Base-by-base conservation (phyloP, 2,329 filamentous ascomycete genomes). In the Fusarium goolgardi region DNA sequence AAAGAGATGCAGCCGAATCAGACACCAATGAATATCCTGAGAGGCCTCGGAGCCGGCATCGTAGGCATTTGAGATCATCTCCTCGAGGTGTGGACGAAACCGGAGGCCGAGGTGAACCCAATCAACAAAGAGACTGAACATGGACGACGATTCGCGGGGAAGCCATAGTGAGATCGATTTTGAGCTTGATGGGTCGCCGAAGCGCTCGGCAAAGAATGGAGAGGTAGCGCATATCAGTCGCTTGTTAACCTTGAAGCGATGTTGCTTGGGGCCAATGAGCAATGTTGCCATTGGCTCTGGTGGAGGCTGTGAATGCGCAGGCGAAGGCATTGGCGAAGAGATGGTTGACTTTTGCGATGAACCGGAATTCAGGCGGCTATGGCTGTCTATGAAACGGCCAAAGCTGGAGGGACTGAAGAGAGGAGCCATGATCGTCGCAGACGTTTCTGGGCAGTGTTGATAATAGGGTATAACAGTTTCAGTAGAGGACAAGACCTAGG, bases 1-100 rank as follows among this genome's bases (percentile, higher is more conserved):
- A 75, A 88, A 88, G 52, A 88, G 79, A 70, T 88, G 86, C 15
- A 88, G 78, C 35, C 82, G 82, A 54, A 88, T 83, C 9, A 88
- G 79, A 61, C 84, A 82, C 84, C 85, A 87, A 74, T 87, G 86
- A 6, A 87, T 77, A 31, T 79, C 79, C 69, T 78, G 79, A 69
- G 69, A 74, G 12, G 73, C 69, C 32, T 73, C 69, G 20, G 71
- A 59, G 20, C 71, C 72, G 25, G 75, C 70, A 47, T 77, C 63
- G 58, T 76, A 71, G 53, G 76, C 77, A 21, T 65, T 61, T 34
- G 68, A 58, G 29, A 83, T 71, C 63, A 80, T 78, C 23, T 79
- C 74, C 62, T 84, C 82, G 60, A 86, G 77, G 63, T 82, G 78
- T 39, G 71, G 63, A 29, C 79, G 78, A 70, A 86, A 86, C 27